A percentile compares a stretch with the other conserved stretches of the same genome.
Evolutionary conservation across 1,139 yeast genomes (phyloP).

Genomic region (Pneumocystis oryctolagi): DNA sequence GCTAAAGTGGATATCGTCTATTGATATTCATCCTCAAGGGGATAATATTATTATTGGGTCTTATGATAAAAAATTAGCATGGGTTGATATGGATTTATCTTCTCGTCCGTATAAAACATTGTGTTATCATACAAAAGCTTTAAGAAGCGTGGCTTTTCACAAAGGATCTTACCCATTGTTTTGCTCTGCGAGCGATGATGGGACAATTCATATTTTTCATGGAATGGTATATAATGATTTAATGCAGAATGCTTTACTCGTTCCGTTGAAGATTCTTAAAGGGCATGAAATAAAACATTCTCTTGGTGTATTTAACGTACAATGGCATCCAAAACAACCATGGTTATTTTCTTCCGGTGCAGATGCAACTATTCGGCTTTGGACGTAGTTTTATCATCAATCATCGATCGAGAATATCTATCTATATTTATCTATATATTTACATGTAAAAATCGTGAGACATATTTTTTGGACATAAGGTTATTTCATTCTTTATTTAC

Average conservation of each 20-base stretch:
- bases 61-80: constrained; percentile 82
- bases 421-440: too few relatives aligned
- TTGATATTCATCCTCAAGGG: constrained; percentile 86
- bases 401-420: too few relatives aligned
- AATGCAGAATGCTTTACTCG: constrained; percentile 88
- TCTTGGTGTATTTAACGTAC: constrained; percentile 75
- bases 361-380: constrained; percentile 85
- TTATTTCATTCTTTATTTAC: too few relatives aligned
- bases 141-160: constrained; percentile 76
- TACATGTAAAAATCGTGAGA: too few relatives aligned
- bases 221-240: constrained; percentile 92
- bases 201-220: constrained; percentile 84
- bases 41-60: constrained; percentile 87
- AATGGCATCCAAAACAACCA: constrained; percentile 97
- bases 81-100: constrained; percentile 92
- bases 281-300: constrained; percentile 77
- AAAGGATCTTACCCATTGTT: constrained; percentile 68
- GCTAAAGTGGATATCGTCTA: constrained; percentile 82
- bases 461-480: too few relatives aligned
- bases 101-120: constrained; percentile 87
- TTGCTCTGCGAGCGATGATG: constrained; percentile 96
- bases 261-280: constrained; percentile 82
- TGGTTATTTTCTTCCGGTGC: constrained; percentile 99
- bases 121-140: constrained; percentile 90
- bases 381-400: constrained; percentile 47